Evolutionary conservation across 257 asterid species (phyloP), one percentile per base, ranked within the genome.

Genomic region (Mitragyna speciosa): DNA sequence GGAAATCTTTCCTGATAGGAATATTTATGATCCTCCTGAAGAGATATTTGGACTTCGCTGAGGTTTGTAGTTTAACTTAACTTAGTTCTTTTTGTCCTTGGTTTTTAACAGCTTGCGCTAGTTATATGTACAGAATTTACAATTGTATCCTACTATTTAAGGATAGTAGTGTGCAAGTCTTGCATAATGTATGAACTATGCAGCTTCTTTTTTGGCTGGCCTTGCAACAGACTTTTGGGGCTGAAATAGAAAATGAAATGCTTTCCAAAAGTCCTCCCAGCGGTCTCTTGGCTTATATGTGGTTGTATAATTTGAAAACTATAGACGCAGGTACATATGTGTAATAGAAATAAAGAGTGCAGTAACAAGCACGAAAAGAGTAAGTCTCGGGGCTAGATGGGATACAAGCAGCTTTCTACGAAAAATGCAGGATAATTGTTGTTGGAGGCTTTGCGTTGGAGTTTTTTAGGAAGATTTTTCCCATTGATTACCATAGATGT

Each of bases 11-110:
- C 99, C 98, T 4, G 98, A 96, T 77, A 95, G 91, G 78, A 93
- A 81, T 39, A 88, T 94, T 77, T 96, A 89, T 83, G 97, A 96
- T 86, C 99, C 99, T 61, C 99, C 99, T 0, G 95, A 89, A 76
- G 98, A 96, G 89, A 96, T 96, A 65, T 96, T 96, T 80, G 99
- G 99, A 78, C 84, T 91, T 49, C 83, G 92, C 80, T 96, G 88
- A 96, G 92, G 89, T 92, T 76, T 19, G 86, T 56, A 26, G 6
- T 71, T n/a, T 41, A 12, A 19, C 47, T 54, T 54, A 6, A n/a
- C 26, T 36, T 43, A 33, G 9, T 59, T 12, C 19, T 59, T 20
- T 43, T 70, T 7, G 39, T 59, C 39, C 26, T 64, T 58, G 10
- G 24, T 64, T 58, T 70, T 47, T 47, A 31, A 54, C 77, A 73